phyloP scores from a whole-genome alignment of 179 eudicot species.

The Pouteria campechiana region DNA sequence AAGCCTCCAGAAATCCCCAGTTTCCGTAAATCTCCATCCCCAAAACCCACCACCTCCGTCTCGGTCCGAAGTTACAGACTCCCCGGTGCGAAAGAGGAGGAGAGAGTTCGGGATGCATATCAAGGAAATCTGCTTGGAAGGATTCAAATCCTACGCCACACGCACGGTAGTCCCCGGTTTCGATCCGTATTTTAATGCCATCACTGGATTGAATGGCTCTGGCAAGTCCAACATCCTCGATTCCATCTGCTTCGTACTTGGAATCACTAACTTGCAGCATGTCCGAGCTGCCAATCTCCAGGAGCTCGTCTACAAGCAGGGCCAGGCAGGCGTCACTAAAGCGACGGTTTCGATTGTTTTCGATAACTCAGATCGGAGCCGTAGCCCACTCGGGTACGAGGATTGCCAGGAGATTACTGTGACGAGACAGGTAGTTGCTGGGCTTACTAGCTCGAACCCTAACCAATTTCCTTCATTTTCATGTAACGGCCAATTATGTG shows the following conservation, averaged over 20 bases:
- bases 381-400: slow-evolving; percentile 91
- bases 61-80: slow-evolving; percentile 12
- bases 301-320: slow-evolving; percentile 95
- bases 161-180: slow-evolving; percentile 82
- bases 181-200: slow-evolving; percentile 90
- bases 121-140: slow-evolving; percentile 82
- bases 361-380: slow-evolving; percentile 59
- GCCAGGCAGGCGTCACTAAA: slow-evolving; percentile 94
- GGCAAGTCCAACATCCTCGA: slow-evolving; percentile 96
- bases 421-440: slow-evolving; percentile 70
- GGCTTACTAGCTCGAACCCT: no score
- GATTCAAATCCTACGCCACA: slow-evolving; percentile 97
- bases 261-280: slow-evolving; percentile 87
- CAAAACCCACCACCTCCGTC: background rate
- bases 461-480: no score
- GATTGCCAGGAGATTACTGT: slow-evolving; percentile 83
- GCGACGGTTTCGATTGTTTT: slow-evolving; percentile 87
- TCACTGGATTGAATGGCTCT: slow-evolving; percentile 91
- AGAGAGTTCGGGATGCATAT: slow-evolving; percentile 69
- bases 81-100: slow-evolving; percentile 6
- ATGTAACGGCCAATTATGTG: no score
- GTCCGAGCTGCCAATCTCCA: slow-evolving; percentile 95
- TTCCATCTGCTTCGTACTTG: slow-evolving; percentile 82
- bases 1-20: no score
- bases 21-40: background rate